Evolutionary conservation across 306 rosid genomes (phyloP).

Genomic region (Malus fusca): DNA sequence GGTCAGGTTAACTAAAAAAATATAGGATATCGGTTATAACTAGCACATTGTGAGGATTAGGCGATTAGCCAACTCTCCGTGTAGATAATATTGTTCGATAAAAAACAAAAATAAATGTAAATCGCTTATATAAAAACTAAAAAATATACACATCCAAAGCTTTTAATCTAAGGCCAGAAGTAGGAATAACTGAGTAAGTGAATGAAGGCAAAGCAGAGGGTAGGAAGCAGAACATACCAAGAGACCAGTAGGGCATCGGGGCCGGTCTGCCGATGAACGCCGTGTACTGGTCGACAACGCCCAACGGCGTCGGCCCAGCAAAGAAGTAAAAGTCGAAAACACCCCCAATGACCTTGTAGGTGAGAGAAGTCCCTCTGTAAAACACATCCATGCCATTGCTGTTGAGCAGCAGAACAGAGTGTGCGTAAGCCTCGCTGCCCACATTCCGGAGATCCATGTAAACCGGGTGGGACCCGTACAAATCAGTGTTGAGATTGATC

Average conservation of each 20-base stretch:
- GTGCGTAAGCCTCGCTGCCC: slow-evolving; percentile 59
- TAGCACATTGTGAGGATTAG: no score
- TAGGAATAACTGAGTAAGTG: not conserved
- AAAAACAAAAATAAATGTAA: no score
- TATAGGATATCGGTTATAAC: no score
- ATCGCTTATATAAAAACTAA: no score
- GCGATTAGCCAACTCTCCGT: no score
- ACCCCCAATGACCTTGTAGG: slow-evolving; percentile 83
- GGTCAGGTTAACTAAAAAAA: not conserved
- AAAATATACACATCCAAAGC: not conserved
- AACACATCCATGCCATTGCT: slow-evolving; percentile 97
- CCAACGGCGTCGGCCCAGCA: slow-evolving; percentile 71
- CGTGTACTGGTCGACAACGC: slow-evolving; percentile 90
- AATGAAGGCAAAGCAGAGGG: not conserved
- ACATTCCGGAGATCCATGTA: slow-evolving; percentile 79
- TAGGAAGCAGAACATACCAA: slow-evolving; percentile 41
- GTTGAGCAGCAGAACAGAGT: slow-evolving; percentile 75
- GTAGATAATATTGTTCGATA: no score
- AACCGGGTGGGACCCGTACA: slow-evolving; percentile 87
- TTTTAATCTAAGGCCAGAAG: not conserved
- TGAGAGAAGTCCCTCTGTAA: slow-evolving; percentile 64
- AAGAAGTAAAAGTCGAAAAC: slow-evolving; percentile 91
- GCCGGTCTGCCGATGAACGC: slow-evolving; percentile 86
- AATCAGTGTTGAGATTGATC: slow-evolving; percentile 78
- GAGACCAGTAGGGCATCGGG: slow-evolving; percentile 98